Conservation (phyloP, 2,329 filamentous ascomycete genomes). For the Phaeomoniella chlamydospora region DNA sequence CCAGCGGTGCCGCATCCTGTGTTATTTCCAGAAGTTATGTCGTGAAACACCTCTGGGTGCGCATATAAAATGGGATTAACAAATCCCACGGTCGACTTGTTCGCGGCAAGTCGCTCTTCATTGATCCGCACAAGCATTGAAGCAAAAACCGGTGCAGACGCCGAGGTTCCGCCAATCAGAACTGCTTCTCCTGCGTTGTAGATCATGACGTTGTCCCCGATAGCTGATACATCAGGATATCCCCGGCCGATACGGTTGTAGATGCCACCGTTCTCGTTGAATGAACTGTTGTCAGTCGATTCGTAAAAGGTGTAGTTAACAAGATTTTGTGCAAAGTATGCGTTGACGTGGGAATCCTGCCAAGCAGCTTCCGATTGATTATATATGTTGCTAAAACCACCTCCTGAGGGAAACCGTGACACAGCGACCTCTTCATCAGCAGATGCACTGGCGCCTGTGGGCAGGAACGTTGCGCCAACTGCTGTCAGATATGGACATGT, state of each 20-base stretch:
- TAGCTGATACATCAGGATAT: slow-evolving; percentile 24
- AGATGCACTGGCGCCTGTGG: slow-evolving; percentile 13
- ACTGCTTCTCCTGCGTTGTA: slow-evolving; percentile 12
- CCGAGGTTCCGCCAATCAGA: slow-evolving; percentile 19
- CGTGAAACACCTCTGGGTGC: slow-evolving; percentile 15
- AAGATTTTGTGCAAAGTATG: slow-evolving; percentile 16
- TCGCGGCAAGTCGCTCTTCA: slow-evolving; percentile 33
- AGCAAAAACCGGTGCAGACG: slow-evolving; percentile 40
- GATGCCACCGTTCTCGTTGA: slow-evolving; percentile 14
- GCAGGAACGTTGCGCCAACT: slow-evolving; percentile 26
- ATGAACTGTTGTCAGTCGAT: slow-evolving; percentile 16
- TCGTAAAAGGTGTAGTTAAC: slow-evolving; percentile 17
- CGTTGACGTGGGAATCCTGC: slow-evolving; percentile 20
- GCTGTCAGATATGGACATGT: slow-evolving; percentile 24
- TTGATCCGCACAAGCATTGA: slow-evolving; percentile 41
- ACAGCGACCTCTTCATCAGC: slow-evolving; percentile 22
- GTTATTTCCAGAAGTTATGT: slow-evolving; percentile 17
- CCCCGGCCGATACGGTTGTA: slow-evolving; percentile 21
- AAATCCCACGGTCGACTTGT: slow-evolving; percentile 38
- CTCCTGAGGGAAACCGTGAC: slow-evolving; percentile 26
- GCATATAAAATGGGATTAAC: slow-evolving; percentile 29
- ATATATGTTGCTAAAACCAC: slow-evolving; percentile 21
- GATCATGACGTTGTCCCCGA: slow-evolving; percentile 20
- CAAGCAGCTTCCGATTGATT: slow-evolving; percentile 15
- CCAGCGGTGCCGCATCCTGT: slow-evolving; percentile 16